A percentile compares a stretch with the other conserved stretches of the same genome.
phyloP scores from a whole-genome alignment of 352 stramenopile species.

The Halophytophthora polymorphica region DNA sequence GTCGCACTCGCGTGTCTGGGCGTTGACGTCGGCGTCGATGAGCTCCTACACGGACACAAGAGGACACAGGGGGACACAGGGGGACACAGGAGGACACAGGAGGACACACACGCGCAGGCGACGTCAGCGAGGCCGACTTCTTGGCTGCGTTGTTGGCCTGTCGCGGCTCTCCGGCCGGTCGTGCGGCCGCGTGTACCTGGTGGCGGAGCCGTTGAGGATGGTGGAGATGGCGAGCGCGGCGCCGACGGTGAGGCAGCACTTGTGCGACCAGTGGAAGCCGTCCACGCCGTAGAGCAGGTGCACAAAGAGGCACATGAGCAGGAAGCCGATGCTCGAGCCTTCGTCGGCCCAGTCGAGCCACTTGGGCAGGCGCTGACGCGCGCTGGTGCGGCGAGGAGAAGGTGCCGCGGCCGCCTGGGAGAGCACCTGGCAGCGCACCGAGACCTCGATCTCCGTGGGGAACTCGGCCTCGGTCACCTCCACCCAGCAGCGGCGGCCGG shows the following conservation, averaged over 20 bases:
- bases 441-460: conserved; percentile 79
- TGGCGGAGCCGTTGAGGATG: conserved; percentile 63
- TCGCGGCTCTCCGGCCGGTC: no score
- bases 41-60: no score
- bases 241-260: conserved; percentile 79
- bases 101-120: no score
- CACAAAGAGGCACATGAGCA: conserved; percentile 83
- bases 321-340: conserved; percentile 74
- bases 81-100: no score
- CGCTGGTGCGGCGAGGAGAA: conserved; percentile 20
- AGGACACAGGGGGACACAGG: no score
- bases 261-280: conserved; percentile 84
- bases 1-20: conserved; percentile 39
- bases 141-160: no score
- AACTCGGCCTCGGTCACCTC: conserved; percentile 61
- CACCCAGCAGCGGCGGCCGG: conserved; percentile 72
- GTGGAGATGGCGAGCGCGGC: conserved; percentile 79
- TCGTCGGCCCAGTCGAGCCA: conserved; percentile 78
- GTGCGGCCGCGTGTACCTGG: conserved; percentile 16
- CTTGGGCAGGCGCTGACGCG: conserved; percentile 42
- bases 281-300: conserved; percentile 81
- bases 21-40: conserved; percentile 28
- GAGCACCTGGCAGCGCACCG: conserved; percentile 72
- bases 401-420: conserved; percentile 30
- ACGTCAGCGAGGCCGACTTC: no score